Percentiles rank a stretch among this genome's conserved stretches.
phyloP scores from a whole-genome alignment of 1,139 yeast genomes.

The Debaryomyces singareniensis region DNA sequence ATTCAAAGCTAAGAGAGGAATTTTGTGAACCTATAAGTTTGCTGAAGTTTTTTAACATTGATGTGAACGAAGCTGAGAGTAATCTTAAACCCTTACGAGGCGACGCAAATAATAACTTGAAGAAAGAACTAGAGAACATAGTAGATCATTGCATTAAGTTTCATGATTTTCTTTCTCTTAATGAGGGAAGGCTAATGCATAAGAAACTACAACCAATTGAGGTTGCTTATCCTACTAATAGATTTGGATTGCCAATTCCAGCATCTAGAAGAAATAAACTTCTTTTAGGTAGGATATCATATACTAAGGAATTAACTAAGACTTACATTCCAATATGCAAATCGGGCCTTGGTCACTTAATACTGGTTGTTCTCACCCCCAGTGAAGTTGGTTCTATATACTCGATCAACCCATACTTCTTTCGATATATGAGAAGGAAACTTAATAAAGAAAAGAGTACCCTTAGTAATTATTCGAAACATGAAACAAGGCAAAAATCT shows the following conservation, averaged over 20 bases:
- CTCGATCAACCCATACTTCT: conserved; percentile 22
- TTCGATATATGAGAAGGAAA: conserved; percentile 21
- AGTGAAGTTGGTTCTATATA: conserved; percentile 1
- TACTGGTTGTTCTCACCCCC: conserved; percentile 10
- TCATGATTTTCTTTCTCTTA: conserved; percentile 16
- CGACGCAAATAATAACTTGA: too few relatives aligned
- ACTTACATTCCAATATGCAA: conserved; percentile 18
- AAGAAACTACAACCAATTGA: conserved; percentile 25
- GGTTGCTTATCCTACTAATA: conserved; percentile 25
- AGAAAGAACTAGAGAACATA: background rate
- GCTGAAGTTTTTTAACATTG: conserved; percentile 9
- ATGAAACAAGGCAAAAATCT: conserved; percentile 17
- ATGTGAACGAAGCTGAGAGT: conserved; percentile 1
- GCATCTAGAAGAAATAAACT: conserved; percentile 20
- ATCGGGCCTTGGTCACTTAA: conserved; percentile 12
- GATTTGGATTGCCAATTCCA: conserved; percentile 28
- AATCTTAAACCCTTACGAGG: conserved; percentile 4
- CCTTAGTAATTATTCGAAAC: conserved; percentile 10
- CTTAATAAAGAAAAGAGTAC: conserved; percentile 9
- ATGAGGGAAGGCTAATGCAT: conserved; percentile 15
- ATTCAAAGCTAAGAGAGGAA: background rate
- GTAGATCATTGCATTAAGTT: conserved; percentile 6
- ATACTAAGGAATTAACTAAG: conserved; percentile 15
- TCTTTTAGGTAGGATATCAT: conserved; percentile 18
- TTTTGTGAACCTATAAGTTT: conserved; percentile 7